Base-by-base conservation (phyloP, 305 asterid species). In the Fraxinus latifolia region DNA sequence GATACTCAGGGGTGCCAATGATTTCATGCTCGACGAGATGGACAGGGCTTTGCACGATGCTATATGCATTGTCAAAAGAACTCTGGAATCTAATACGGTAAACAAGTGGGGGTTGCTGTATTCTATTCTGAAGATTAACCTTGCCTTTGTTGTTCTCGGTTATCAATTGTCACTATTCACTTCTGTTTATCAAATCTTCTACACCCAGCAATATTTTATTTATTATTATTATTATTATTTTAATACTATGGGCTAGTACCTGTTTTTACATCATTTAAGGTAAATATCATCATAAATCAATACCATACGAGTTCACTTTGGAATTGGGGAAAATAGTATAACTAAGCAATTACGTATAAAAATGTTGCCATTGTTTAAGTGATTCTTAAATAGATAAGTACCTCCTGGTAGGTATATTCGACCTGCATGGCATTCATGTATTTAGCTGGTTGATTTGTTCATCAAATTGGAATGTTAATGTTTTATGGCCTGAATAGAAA, bases 21-120 rank as follows among this genome's bases (percentile, higher is more conserved):
- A 93, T 86, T 93, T 23, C 91, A 93, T 95, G 98, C 97, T 95
- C 67, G 97, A 93, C 76, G 98, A 95, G 89, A 92, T 95, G 97
- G 98, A 95, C 80, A 90, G 98, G 90, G 94, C 97, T 80, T 81
- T 95, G 89, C 97, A 93, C 85, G 98, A 95, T 86, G 93, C 98
- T 78, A 81, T 95, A 50, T 89, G 91, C 91, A 93, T 92, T 79
- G 97, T 95, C 79, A 93, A 95, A 85, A 91, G 98, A 87, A 92
- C 98, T 58, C 88, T 95, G 80, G 98, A 95, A 86, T 93, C 98
- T 77, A 90, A 90, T 74, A 92, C 97, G 2, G 98, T 95, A 84
- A 87, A 91, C 74, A 14, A 23, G 39, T 78, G 36, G 17, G 25
- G 31, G 9, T 74, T 36, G 36, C 55, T 27, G 80, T 74, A 27